phyloP scores from a whole-genome alignment of 2,329 filamentous ascomycete species.

The Fusarium aywerte region DNA sequence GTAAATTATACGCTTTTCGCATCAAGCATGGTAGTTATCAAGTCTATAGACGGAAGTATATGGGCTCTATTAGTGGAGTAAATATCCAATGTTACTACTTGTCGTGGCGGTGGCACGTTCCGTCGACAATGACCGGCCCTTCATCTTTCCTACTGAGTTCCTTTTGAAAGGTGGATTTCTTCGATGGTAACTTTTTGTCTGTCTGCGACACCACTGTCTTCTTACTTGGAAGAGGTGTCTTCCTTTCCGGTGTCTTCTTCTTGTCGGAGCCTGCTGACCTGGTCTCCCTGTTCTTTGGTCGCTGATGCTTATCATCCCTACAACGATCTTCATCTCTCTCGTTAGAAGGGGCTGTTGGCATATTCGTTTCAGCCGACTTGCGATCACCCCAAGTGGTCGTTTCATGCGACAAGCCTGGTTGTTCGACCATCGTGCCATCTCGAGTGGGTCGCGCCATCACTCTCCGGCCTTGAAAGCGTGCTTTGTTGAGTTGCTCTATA shows the following conservation, averaged over 20 bases:
- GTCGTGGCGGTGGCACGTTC: slow-evolving; percentile 26
- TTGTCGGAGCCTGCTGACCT: slow-evolving; percentile 21
- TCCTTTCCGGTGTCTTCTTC: slow-evolving; percentile 19
- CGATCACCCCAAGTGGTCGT: not conserved
- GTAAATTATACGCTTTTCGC: not conserved
- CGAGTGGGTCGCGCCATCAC: slow-evolving; percentile 40
- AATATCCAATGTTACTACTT: slow-evolving; percentile 4
- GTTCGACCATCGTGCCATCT: slow-evolving; percentile 31
- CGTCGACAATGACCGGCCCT: slow-evolving; percentile 36
- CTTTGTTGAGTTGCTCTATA: slow-evolving; percentile 43
- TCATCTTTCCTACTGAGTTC: slow-evolving; percentile 18
- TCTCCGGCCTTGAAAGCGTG: slow-evolving; percentile 42
- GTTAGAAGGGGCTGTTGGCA: slow-evolving; percentile 18
- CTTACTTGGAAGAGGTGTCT: slow-evolving; percentile 20
- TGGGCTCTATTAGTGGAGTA: not conserved
- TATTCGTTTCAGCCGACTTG: not conserved
- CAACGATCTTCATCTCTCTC: slow-evolving; percentile 1
- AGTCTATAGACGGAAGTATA: not conserved
- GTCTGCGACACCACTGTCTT: slow-evolving; percentile 12
- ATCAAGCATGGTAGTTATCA: not conserved
- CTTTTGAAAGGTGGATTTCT: slow-evolving; percentile 13
- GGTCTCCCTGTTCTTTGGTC: slow-evolving; percentile 29
- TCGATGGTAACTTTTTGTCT: slow-evolving; percentile 27
- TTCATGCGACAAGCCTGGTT: slow-evolving; percentile 2
- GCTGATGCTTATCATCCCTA: slow-evolving; percentile 19